These are phyloP conservation scores for Leishmania tarentolae DNA, from an alignment of 208 protist species.

Conservation along the genomic window DNA sequence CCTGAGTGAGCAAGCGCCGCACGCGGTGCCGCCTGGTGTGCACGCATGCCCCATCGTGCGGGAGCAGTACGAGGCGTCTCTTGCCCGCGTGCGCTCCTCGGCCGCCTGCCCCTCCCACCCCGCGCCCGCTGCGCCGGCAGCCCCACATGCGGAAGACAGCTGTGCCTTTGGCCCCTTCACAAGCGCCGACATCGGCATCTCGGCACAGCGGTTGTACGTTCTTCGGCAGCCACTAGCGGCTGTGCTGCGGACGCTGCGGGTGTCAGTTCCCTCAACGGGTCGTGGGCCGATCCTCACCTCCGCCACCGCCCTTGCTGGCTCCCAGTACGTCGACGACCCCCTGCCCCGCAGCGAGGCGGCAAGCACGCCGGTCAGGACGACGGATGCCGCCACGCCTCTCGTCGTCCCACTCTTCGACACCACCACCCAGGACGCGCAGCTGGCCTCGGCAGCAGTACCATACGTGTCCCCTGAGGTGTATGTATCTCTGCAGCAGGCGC, in stretches of 20 bases:
- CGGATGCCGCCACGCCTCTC: not conserved
- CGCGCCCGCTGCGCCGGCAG: not conserved
- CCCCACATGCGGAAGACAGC: conserved; percentile 43
- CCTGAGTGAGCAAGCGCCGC: conserved; percentile 15
- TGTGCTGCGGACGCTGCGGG: conserved; percentile 50
- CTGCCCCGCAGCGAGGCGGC: not conserved
- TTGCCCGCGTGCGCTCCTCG: conserved; percentile 4
- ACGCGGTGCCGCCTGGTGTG: conserved; percentile 18
- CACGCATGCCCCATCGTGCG: conserved; percentile 24
- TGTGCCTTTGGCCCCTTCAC: conserved; percentile 74
- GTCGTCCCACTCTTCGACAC: conserved; percentile 60
- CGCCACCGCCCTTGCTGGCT: conserved; percentile 17
- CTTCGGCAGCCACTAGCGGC: conserved; percentile 58
- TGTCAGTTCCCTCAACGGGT: conserved; percentile 19
- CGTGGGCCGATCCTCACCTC: conserved; percentile 21
- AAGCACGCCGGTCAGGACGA: not conserved
- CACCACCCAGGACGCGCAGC: conserved; percentile 32
- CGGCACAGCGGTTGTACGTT: conserved; percentile 30
- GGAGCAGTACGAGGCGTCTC: conserved; percentile 18
- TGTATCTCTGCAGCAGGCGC: conserved; percentile 14
- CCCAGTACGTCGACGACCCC: conserved; percentile 25
- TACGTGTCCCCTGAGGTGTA: conserved; percentile 77
- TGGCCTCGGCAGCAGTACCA: conserved; percentile 39
- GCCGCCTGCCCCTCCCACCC: not conserved
- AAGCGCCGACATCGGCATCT: conserved; percentile 54